phyloP scores from a whole-genome alignment of 805 yeast genomes.

The Zygosaccharomyces kombuchaensis region DNA sequence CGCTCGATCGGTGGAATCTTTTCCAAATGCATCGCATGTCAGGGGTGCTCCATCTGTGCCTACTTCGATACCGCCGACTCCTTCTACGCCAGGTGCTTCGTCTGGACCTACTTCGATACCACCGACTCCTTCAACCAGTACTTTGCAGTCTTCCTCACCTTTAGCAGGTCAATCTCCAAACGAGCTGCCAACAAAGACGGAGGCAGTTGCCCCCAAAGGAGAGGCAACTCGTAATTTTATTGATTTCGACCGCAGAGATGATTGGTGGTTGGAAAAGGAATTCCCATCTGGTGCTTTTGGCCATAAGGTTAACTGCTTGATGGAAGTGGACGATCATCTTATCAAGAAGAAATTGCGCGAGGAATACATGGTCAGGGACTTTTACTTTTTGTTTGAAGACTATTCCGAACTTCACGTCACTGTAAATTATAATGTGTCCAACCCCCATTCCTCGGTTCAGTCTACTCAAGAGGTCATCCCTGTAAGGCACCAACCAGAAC shows the following conservation, averaged over 20 bases:
- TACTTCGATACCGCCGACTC: slow-evolving; percentile 21
- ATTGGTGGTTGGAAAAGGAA: slow-evolving; percentile 66
- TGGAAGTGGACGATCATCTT: slow-evolving; percentile 59
- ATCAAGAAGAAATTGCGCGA: slow-evolving; percentile 57
- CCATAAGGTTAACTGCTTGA: slow-evolving; percentile 35
- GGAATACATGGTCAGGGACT: slow-evolving; percentile 48
- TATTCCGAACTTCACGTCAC: slow-evolving; percentile 62
- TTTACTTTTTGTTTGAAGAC: slow-evolving; percentile 69
- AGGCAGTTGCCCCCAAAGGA: slow-evolving; percentile 10
- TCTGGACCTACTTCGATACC: slow-evolving; percentile 10
- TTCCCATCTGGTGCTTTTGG: slow-evolving; percentile 45
- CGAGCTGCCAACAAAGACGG: slow-evolving; percentile 8
- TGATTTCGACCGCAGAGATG: slow-evolving; percentile 31
- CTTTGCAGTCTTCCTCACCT: neutral
- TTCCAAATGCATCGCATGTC: neutral
- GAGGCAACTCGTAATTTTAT: slow-evolving; percentile 6
- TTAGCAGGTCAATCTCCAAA: slow-evolving; percentile 7
- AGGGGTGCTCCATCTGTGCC: slow-evolving; percentile 9
- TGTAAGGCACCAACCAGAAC: slow-evolving; percentile 44
- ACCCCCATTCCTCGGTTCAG: slow-evolving; percentile 49
- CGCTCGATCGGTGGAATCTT: neutral
- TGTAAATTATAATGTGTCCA: slow-evolving; percentile 48
- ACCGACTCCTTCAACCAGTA: too few relatives aligned
- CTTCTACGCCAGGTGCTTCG: slow-evolving; percentile 22
- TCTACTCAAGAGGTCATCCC: slow-evolving; percentile 36